Evolutionary conservation across 441 rosid species (phyloP).

Genomic region (Populus hybrid): DNA sequence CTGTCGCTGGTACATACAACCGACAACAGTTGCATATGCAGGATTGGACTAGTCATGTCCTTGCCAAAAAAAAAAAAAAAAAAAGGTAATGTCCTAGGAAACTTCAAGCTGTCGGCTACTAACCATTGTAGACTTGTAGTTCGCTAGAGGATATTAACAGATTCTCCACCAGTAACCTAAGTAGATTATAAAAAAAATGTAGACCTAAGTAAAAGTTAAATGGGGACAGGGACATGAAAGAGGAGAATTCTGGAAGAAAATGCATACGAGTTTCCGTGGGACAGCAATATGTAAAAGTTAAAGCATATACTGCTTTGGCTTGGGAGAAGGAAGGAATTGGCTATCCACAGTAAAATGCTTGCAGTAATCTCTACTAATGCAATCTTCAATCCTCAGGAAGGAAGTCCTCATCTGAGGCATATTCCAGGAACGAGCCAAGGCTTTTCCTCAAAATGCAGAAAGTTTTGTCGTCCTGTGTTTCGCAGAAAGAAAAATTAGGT

Average conservation of each 20-base stretch:
- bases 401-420: conserved; percentile 79
- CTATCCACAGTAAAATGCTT: not conserved
- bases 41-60: not conserved
- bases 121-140: not conserved
- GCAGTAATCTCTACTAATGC: not conserved
- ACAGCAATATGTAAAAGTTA: not conserved
- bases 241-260: not conserved
- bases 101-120: not conserved
- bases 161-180: not conserved
- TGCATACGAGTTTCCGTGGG: conserved; percentile 3
- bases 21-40: not conserved
- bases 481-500: not conserved
- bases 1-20: not conserved
- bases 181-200: not conserved
- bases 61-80: no score
- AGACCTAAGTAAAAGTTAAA: not conserved
- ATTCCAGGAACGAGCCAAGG: conserved; percentile 65
- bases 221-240: not conserved
- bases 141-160: not conserved
- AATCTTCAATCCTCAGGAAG: conserved; percentile 59
- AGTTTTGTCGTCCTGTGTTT: conserved; percentile 66
- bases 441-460: conserved; percentile 82
- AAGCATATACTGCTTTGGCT: no score
- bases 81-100: not conserved
- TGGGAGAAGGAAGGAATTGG: not conserved